Conservation (phyloP, 495 filamentous ascomycete genomes). For the Hypomontagnella submonticulosa region DNA sequence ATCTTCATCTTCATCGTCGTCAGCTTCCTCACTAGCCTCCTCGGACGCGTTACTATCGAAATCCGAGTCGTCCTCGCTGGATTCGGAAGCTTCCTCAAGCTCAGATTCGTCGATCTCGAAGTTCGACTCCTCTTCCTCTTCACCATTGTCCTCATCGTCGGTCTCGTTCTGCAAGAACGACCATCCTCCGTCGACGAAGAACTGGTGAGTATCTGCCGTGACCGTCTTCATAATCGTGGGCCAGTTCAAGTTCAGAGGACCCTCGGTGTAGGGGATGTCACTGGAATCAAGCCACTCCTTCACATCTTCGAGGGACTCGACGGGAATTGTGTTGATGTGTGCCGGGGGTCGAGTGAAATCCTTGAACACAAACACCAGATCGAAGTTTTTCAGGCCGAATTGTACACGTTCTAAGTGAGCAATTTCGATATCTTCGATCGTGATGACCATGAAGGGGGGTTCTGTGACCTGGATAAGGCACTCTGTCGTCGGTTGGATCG, state of each 20-base stretch:
- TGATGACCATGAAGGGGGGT: slow-evolving; percentile 94
- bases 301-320: slow-evolving; percentile 91
- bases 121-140: slow-evolving; percentile 84
- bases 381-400: slow-evolving; percentile 99
- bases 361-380: slow-evolving; percentile 97
- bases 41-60: slow-evolving; percentile 92
- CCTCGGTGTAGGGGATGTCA: slow-evolving; percentile 93
- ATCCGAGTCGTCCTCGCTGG: slow-evolving; percentile 87
- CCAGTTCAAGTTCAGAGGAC: slow-evolving; percentile 98
- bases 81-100: slow-evolving; percentile 79
- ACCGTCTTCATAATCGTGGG: slow-evolving; percentile 99
- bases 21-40: slow-evolving; percentile 74
- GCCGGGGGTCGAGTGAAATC: slow-evolving; percentile 88
- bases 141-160: slow-evolving; percentile 82
- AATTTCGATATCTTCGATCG: slow-evolving; percentile 93
- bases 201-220: slow-evolving; percentile 88
- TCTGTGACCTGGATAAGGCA: slow-evolving; percentile 98
- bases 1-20: slow-evolving; percentile 82
- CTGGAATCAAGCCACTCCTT: slow-evolving; percentile 98
- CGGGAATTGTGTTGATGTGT: slow-evolving; percentile 98
- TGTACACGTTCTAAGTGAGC: slow-evolving; percentile 97
- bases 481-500: slow-evolving; percentile 95
- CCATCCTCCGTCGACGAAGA: slow-evolving; percentile 97
- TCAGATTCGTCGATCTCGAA: slow-evolving; percentile 92
- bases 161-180: slow-evolving; percentile 88